Evolutionary conservation across 2,329 filamentous ascomycete species (phyloP).

Genomic region (Penicillium griseofulvum): DNA sequence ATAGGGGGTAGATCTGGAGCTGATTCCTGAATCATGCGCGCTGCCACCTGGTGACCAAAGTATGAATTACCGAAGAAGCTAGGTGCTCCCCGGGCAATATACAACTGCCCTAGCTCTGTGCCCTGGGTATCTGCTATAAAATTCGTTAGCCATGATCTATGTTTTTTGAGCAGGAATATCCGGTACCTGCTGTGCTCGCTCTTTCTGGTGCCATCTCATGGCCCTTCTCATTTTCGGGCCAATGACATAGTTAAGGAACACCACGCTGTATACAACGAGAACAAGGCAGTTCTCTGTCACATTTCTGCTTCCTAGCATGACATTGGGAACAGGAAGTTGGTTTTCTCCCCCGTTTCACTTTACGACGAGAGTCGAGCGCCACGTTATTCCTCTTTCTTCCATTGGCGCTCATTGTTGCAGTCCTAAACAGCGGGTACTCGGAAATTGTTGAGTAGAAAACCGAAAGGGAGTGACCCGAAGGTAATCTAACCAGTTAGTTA

Average conservation of each 20-base stretch:
- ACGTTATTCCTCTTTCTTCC: not conserved
- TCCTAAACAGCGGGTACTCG: not conserved
- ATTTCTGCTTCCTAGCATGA: slow-evolving; percentile 17
- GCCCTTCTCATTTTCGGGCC: slow-evolving; percentile 2
- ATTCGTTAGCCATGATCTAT: not conserved
- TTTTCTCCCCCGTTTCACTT: slow-evolving; percentile 12
- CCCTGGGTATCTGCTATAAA: slow-evolving; percentile 7
- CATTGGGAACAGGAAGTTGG: slow-evolving; percentile 15
- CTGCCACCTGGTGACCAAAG: slow-evolving; percentile 35
- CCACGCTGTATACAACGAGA: slow-evolving; percentile 10
- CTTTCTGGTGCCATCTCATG: not conserved
- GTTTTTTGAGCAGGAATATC: not conserved
- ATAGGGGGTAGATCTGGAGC: slow-evolving; percentile 24
- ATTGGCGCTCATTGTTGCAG: not conserved
- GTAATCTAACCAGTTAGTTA: not conserved
- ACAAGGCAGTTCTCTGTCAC: slow-evolving; percentile 11
- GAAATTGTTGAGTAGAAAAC: not conserved
- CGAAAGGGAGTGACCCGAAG: not conserved
- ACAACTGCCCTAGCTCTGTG: slow-evolving; percentile 28
- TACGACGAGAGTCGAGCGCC: not conserved
- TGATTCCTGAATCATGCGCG: slow-evolving; percentile 32
- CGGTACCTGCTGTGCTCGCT: slow-evolving; percentile 6
- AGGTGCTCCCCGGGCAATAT: slow-evolving; percentile 31
- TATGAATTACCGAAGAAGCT: slow-evolving; percentile 35
- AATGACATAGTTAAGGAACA: slow-evolving; percentile 12